Evolutionary conservation across 305 asterid genomes (phyloP), one percentile per base, ranked within the genome.

Genomic region (Solanum chacoense): DNA sequence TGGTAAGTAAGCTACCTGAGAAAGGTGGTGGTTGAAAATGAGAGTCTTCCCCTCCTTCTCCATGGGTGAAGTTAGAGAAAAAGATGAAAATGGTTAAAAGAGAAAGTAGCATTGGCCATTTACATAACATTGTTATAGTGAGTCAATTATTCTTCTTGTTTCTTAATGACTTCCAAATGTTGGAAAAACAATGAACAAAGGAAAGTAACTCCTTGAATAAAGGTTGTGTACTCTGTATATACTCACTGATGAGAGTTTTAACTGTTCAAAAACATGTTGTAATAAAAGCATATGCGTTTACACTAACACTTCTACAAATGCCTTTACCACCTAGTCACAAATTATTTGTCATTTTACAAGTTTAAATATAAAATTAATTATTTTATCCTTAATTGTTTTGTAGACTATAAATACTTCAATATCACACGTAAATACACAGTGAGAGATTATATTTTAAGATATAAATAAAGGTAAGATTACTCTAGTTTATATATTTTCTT

Each of bases 1-100:
- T 9, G 50, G 34, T 40, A 73, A 86, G 63, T 80, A 36, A 93
- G 94, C 95, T 75, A 93, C 95, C 95, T 79, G 91, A 88, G 85
- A 32, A 45, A 35, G 29, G 85, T 35, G 50, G 42, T 32, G 80
- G 45, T n/a, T 89, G 90, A 67, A 91, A 92, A 73, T 13, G 89
- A 86, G 92, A 37, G 16, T 63, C 29, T 8, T 63, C 45, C 24
- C 84, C 92, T 84, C 36, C 86, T 22, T 88, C 91, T 79, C 42
- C 88, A 26, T 59, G 78, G 32, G 93, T 83, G 14, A 93, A 85
- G 83, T 11, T 3, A 29, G 90, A 24, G 20, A 90, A 78, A 50
- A 50, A 1, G 32, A 93, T 36, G 85, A 88, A 85, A 72, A 90
- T 28, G 85, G 92, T 87, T 13, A 91, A n/a, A 29, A 93, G 86